Percentiles rank a stretch among this genome's conserved stretches.
These are phyloP conservation scores for Boletus rufocinnamomeus DNA, from an alignment of 768 basidiomycete species.

Conservation along the genomic window DNA sequence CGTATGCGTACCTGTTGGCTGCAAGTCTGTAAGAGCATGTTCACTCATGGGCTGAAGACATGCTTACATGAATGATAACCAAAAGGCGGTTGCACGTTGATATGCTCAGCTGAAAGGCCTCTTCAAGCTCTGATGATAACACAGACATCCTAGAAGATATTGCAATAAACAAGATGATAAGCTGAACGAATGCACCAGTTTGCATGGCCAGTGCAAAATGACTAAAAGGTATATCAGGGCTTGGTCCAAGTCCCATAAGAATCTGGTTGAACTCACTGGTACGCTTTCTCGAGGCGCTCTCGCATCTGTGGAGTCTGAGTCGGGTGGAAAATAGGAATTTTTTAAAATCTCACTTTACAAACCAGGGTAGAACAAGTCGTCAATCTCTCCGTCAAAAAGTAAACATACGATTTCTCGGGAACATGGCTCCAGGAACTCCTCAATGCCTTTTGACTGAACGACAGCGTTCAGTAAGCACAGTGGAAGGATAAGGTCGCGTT, in stretches of 20 bases:
- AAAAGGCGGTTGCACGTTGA: slow-evolving; percentile 33
- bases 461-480: neutral
- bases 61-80: slow-evolving; percentile 36
- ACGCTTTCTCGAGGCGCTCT: slow-evolving; percentile 49
- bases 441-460: slow-evolving; percentile 47
- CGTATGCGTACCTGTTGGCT: slow-evolving; percentile 17
- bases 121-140: slow-evolving; percentile 46
- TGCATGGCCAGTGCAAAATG: slow-evolving; percentile 66
- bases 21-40: slow-evolving; percentile 8
- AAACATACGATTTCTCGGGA: slow-evolving; percentile 45
- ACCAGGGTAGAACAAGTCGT: slow-evolving; percentile 41
- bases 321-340: neutral
- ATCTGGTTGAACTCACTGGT: slow-evolving; percentile 44
- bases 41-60: neutral
- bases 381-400: slow-evolving; percentile 39
- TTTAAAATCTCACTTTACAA: slow-evolving; percentile 43
- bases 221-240: slow-evolving; percentile 37
- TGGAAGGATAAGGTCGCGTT: neutral
- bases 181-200: slow-evolving; percentile 70
- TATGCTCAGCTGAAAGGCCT: slow-evolving; percentile 36
- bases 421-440: slow-evolving; percentile 67
- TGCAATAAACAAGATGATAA: slow-evolving; percentile 62
- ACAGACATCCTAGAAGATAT: slow-evolving; percentile 58
- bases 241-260: neutral
- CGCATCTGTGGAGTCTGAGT: slow-evolving; percentile 41